Conservation (phyloP, 768 basidiomycete genomes). For the Pleurotus tuber-regium region DNA sequence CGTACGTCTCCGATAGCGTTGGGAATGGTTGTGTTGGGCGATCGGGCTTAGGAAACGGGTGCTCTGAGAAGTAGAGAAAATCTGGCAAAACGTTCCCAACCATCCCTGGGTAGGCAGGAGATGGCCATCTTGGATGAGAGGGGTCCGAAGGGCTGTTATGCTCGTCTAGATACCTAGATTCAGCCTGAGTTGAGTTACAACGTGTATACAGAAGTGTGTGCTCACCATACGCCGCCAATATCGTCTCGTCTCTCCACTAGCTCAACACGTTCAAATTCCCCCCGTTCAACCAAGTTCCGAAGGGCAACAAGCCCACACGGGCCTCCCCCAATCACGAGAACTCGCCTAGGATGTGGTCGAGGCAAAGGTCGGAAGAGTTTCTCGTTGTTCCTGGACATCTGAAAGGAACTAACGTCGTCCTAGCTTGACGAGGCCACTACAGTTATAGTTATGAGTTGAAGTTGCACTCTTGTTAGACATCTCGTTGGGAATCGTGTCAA, state of each 20-base stretch:
- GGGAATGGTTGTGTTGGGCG: conserved; percentile 37
- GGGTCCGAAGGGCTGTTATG: conserved; percentile 2
- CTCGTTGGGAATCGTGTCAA: too few species aligned
- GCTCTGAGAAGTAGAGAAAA: conserved; percentile 35
- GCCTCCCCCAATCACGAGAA: conserved; percentile 47
- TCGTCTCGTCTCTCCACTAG: conserved; percentile 45
- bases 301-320: conserved; percentile 46
- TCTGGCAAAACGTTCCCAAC: conserved; percentile 52
- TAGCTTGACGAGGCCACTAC: too few species aligned
- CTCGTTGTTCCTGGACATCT: too few species aligned
- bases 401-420: too few species aligned
- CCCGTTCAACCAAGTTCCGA: conserved; percentile 43
- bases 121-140: conserved; percentile 41
- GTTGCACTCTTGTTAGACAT: too few species aligned
- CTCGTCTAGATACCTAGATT: conserved; percentile 31
- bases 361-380: too few species aligned
- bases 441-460: too few species aligned
- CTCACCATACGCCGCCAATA: conserved; percentile 52
- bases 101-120: conserved; percentile 45
- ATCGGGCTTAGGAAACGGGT: conserved; percentile 32
- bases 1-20: conserved; percentile 34
- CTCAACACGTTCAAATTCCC: conserved; percentile 39
- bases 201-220: neutral
- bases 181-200: neutral
- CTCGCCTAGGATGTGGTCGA: conserved; percentile 21